A percentile compares a stretch with the other conserved stretches of the same genome.
These are phyloP conservation scores for Schizochytrium sp. DNA, from an alignment of 108 stramenopile species.

Conservation along the genomic window DNA sequence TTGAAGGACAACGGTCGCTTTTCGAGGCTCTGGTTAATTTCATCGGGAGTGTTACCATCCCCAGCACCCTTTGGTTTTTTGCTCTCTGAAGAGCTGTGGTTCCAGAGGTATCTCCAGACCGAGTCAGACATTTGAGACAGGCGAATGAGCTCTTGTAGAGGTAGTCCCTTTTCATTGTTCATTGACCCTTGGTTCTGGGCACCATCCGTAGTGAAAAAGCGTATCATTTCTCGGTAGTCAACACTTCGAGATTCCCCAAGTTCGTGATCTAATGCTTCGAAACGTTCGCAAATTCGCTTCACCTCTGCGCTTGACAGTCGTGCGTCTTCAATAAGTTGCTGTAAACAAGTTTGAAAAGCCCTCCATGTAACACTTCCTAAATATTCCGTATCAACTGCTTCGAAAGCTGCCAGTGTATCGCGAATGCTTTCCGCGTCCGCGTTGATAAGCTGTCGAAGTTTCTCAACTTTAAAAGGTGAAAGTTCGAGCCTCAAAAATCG, in stretches of 20 bases:
- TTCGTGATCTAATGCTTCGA: neutral
- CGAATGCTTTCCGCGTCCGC: neutral
- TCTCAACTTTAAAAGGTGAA: neutral
- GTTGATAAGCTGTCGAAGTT: neutral
- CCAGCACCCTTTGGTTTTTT: neutral
- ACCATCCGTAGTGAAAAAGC: neutral
- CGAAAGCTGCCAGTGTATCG: neutral
- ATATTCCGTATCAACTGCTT: neutral
- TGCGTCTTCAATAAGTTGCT: neutral
- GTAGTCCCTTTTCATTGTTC: neutral
- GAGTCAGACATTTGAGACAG: neutral
- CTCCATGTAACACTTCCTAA: neutral
- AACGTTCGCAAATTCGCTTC: neutral
- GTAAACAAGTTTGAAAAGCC: neutral
- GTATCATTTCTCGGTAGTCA: neutral
- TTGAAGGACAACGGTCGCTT: neutral
- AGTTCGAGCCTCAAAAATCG: neutral
- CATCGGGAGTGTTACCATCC: neutral
- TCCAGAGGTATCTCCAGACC: slow-evolving; percentile 33
- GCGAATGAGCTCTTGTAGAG: neutral
- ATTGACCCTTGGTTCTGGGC: neutral
- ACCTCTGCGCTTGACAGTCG: neutral
- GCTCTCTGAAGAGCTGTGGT: neutral
- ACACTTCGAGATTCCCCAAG: neutral
- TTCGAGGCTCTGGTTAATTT: neutral